Evolutionary conservation across 192 early-diverging fungal genomes (phyloP).

Genomic region (Nowakowskiella sp.): DNA sequence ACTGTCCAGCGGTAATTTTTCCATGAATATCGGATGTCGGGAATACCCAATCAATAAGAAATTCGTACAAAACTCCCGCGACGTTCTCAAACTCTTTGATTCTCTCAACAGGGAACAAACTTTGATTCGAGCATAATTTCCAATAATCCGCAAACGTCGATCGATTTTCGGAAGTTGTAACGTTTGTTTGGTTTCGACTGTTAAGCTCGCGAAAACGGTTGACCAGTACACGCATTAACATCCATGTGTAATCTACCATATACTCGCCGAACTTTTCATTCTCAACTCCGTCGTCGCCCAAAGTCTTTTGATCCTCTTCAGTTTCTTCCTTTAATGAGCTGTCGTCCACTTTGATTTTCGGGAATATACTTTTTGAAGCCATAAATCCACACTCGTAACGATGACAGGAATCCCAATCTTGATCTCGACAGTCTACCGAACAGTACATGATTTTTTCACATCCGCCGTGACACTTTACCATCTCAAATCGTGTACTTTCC

Average conservation of each 20-base stretch:
- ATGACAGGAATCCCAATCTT: conserved; percentile 22
- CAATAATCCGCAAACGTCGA: neutral
- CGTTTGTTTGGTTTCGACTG: neutral
- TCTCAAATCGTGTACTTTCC: too few relatives aligned
- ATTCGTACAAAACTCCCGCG: conserved; percentile 8
- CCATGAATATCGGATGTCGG: too few relatives aligned
- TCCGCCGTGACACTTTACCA: too few relatives aligned
- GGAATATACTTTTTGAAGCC: too few relatives aligned
- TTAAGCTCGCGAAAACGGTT: conserved; percentile 6
- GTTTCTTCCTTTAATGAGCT: too few relatives aligned
- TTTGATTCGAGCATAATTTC: conserved; percentile 15
- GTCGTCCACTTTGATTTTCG: too few relatives aligned
- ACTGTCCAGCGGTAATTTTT: too few relatives aligned
- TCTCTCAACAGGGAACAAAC: conserved; percentile 5
- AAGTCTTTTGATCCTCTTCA: too few relatives aligned
- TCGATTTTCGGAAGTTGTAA: neutral
- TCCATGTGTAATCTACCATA: conserved; percentile 24
- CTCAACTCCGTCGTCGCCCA: neutral
- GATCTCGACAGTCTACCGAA: conserved; percentile 7
- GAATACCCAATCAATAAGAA: conserved; percentile 1
- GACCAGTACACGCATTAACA: conserved; percentile 21
- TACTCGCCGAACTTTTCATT: conserved; percentile 7
- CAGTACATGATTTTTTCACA: conserved; percentile 25
- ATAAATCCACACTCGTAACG: conserved; percentile 15
- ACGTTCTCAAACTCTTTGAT: neutral